phyloP scores from a whole-genome alignment of 352 stramenopile genomes.

The Phytophthora ramorum region DNA sequence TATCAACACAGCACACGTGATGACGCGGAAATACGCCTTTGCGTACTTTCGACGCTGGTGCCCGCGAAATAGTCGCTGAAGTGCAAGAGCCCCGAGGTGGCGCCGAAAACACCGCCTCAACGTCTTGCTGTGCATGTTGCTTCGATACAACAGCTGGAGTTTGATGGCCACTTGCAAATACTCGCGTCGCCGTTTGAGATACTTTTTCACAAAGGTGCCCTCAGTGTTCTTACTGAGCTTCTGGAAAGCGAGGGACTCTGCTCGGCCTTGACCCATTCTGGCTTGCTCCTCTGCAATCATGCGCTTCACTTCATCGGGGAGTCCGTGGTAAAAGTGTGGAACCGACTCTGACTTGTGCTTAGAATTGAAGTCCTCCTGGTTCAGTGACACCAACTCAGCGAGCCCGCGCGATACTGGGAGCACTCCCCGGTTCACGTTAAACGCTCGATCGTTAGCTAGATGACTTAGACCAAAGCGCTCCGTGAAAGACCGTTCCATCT shows the following conservation, averaged over 20 bases:
- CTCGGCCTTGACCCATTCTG: conserved; percentile 21
- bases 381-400: conserved; percentile 45
- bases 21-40: conserved; percentile 55
- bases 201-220: conserved; percentile 57
- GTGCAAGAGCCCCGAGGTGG: conserved; percentile 51
- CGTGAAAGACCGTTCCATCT: conserved; percentile 43
- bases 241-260: conserved; percentile 24
- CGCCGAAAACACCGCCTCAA: conserved; percentile 49
- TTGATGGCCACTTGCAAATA: conserved; percentile 51
- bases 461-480: conserved; percentile 66
- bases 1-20: conserved; percentile 60
- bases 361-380: conserved; percentile 46
- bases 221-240: conserved; percentile 71
- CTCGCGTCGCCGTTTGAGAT: conserved; percentile 63
- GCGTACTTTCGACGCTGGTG: conserved; percentile 58
- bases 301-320: conserved; percentile 74
- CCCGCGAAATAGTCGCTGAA: conserved; percentile 71
- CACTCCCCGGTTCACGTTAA: conserved; percentile 44
- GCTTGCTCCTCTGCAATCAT: conserved; percentile 72
- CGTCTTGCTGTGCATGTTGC: conserved; percentile 54
- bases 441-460: conserved; percentile 53
- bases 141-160: conserved; percentile 60
- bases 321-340: conserved; percentile 83
- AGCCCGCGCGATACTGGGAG: conserved; percentile 48
- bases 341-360: conserved; percentile 36